Evolutionary conservation across 192 early-diverging fungal genomes (phyloP).

Genomic region (Coemansia sp.): DNA sequence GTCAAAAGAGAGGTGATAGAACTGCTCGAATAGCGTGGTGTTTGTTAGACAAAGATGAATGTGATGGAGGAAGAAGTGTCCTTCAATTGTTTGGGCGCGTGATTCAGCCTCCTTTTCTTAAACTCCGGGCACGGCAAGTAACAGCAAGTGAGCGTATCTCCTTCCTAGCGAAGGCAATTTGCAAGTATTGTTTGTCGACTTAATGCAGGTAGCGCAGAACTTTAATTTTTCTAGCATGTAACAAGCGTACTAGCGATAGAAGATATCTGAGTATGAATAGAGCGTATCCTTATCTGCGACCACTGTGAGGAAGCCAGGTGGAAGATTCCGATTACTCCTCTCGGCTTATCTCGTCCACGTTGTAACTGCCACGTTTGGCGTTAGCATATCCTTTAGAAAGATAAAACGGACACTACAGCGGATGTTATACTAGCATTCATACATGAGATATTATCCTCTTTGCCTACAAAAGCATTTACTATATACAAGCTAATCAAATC

Average conservation of each 20-base stretch:
- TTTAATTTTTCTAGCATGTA: background rate
- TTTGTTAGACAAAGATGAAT: background rate
- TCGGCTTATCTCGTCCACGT: background rate
- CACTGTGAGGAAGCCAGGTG: background rate
- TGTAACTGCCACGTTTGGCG: background rate
- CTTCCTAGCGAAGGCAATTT: no score
- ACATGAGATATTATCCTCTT: no score
- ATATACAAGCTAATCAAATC: no score
- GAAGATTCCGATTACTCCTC: background rate
- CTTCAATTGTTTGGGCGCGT: background rate
- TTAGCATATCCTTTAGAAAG: background rate
- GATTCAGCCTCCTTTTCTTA: background rate
- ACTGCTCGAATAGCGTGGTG: background rate
- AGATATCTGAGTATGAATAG: background rate
- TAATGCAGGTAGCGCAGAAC: background rate
- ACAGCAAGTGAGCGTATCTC: background rate
- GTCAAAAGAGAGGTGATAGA: background rate
- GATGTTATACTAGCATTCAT: no score
- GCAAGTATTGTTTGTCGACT: background rate
- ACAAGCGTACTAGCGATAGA: background rate
- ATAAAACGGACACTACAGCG: background rate
- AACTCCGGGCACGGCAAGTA: background rate
- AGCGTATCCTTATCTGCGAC: background rate
- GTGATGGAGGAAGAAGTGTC: no score
- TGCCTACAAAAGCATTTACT: no score